phyloP scores from a whole-genome alignment of 2,329 filamentous ascomycete species.

The Ceratocystis harringtonii region DNA sequence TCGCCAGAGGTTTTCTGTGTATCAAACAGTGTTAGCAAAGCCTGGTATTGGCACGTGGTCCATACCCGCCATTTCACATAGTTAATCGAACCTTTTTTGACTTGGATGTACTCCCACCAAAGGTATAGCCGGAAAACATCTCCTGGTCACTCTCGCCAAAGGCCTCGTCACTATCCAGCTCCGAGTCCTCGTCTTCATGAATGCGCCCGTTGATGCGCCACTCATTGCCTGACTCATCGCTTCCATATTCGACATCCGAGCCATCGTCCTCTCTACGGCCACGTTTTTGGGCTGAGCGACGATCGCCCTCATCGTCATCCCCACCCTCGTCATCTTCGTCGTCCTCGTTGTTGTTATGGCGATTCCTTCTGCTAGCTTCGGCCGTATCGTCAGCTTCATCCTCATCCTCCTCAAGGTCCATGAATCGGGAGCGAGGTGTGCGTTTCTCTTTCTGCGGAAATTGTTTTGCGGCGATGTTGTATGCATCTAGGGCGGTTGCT shows the following conservation, averaged over 20 bases:
- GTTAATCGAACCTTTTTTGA: conserved; percentile 21
- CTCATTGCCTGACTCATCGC: conserved; percentile 72
- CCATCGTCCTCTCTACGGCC: conserved; percentile 33
- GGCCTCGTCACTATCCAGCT: conserved; percentile 58
- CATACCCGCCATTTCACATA: not conserved
- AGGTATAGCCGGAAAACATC: conserved; percentile 58
- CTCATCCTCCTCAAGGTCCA: conserved; percentile 30
- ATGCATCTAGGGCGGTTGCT: conserved; percentile 41
- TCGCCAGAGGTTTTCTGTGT: conserved; percentile 33
- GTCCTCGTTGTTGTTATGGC: conserved; percentile 31
- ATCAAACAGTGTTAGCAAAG: not conserved
- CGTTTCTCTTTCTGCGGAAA: conserved; percentile 33
- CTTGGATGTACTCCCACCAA: conserved; percentile 33
- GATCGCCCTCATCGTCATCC: conserved; percentile 35
- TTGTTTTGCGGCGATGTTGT: conserved; percentile 41
- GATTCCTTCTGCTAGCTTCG: conserved; percentile 26
- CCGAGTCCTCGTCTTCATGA: conserved; percentile 45
- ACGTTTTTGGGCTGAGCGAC: conserved; percentile 27
- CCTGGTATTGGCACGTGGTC: not conserved
- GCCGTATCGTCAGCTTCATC: conserved; percentile 18
- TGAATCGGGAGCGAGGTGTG: conserved; percentile 36
- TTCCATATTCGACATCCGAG: conserved; percentile 52
- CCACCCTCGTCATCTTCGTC: conserved; percentile 39
- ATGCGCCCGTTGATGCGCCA: conserved; percentile 58
- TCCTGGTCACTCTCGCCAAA: conserved; percentile 84